Evolutionary conservation across 208 protist genomes (phyloP), one percentile per base, ranked within the genome.

Genomic region (Wallacemonas sp.): DNA sequence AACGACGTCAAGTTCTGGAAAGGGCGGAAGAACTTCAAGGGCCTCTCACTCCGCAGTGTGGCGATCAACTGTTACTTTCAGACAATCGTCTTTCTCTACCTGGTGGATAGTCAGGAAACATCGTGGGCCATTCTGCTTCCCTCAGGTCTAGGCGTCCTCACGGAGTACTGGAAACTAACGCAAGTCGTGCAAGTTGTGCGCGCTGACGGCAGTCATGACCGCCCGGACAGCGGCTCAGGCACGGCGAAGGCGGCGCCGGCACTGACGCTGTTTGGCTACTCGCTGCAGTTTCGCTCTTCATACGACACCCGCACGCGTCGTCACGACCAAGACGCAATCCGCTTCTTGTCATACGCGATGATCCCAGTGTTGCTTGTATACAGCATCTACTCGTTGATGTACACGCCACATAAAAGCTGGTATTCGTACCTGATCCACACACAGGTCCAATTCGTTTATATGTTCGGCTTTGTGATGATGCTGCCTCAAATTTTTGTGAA

Each of bases 401-500:
- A 98, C 76, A 70, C 97, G 15, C 74, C 78, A 14, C 94, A 99
- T 85, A 98, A 96, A 69, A 85, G 80, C 66, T 98, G 91, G 93
- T 97, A 96, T 68, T 97, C 88, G 5, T 99, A 97, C 66, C 80
- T 92, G 19, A 79, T 96, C 60, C 51, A 72, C 49, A 94, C 90
- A 1, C 88, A 93, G 44, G 88, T 97, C 9, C 83, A 91, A 44
- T 96, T 96, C 63, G 90, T 97, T 36, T 98, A 97, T 68, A 85
- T 89, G 27, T 97, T 97, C 75, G 97, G 97, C 2, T 99, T 99
- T 75, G 97, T 98, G 19, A 95, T 98, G 86, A 99, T 99, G 97
- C 98, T 94, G 11, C 98, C 98, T 11, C 98, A 99, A 77, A 95
- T 99, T 53, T 99, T 99, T 70, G 98, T 99, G 66, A 99, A 99